Evolutionary conservation across 1,139 yeast genomes (phyloP).

Genomic region (Blastobotrys elegans): DNA sequence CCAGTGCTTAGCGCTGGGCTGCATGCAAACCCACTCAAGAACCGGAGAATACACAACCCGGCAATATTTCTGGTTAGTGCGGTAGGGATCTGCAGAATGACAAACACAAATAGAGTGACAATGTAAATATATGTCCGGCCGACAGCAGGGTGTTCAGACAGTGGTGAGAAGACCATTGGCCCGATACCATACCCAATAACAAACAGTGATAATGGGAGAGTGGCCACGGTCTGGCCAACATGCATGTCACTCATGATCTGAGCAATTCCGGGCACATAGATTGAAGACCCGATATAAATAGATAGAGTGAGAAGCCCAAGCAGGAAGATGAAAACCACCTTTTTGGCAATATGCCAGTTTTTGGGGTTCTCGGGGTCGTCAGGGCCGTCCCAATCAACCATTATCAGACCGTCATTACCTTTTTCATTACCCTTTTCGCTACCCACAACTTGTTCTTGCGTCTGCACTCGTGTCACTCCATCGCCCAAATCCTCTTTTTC

Average conservation of each 20-base stretch:
- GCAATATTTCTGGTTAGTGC: conserved; percentile 50
- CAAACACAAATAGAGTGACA: conserved; percentile 48
- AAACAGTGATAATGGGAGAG: conserved; percentile 50
- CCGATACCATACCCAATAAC: conserved; percentile 54
- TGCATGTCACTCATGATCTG: conserved; percentile 41
- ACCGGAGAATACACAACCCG: conserved; percentile 53
- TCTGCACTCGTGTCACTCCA: not conserved
- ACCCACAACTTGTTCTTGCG: not conserved
- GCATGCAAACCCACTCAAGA: conserved; percentile 72
- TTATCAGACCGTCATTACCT: not conserved
- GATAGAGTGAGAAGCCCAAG: conserved; percentile 46
- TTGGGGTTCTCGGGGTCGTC: conserved; percentile 52
- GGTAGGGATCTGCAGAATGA: conserved; percentile 42
- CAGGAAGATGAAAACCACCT: conserved; percentile 39
- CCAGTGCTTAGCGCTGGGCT: conserved; percentile 84
- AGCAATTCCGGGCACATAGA: conserved; percentile 53
- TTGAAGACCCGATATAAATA: conserved; percentile 59
- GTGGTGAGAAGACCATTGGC: conserved; percentile 49
- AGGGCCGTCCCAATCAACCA: conserved; percentile 41
- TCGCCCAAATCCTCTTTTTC: conserved; percentile 4
- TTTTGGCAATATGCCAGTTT: conserved; percentile 46
- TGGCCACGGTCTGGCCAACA: conserved; percentile 42
- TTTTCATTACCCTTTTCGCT: not conserved
- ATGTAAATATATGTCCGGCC: conserved; percentile 36
- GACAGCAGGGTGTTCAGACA: conserved; percentile 45